Evolutionary conservation across 2,329 filamentous ascomycete genomes (phyloP).

Genomic region (Colletotrichum aenigma): DNA sequence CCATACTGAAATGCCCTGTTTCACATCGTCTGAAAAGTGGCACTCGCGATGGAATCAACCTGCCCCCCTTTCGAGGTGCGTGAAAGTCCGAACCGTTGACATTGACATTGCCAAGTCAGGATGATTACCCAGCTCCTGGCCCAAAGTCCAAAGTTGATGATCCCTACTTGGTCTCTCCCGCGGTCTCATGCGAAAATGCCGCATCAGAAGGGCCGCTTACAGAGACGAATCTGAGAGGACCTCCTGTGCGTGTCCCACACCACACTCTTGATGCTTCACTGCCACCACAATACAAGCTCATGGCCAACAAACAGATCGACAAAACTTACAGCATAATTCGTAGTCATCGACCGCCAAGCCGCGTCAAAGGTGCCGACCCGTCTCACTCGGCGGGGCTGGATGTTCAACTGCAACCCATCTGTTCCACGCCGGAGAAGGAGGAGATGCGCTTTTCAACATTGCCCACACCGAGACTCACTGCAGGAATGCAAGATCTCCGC

Average conservation of each 20-base stretch:
- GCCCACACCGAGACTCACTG: background rate
- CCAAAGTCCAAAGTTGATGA: background rate
- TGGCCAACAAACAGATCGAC: background rate
- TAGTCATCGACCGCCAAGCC: background rate
- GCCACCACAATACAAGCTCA: background rate
- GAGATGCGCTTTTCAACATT: background rate
- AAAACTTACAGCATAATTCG: background rate
- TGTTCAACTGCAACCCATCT: background rate
- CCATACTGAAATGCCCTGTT: background rate
- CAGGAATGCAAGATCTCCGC: background rate
- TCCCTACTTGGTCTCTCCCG: background rate
- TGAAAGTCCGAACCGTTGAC: background rate
- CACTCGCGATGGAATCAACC: background rate
- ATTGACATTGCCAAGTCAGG: background rate
- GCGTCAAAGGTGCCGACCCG: background rate
- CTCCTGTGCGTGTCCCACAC: background rate
- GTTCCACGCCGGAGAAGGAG: background rate
- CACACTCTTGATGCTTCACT: background rate
- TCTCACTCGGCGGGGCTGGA: background rate
- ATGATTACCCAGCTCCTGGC: background rate
- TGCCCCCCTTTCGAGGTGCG: background rate
- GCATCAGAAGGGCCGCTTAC: background rate
- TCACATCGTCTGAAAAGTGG: background rate
- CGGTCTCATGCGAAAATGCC: background rate
- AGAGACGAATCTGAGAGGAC: background rate